These are phyloP conservation scores for Cardamine chenopodiifolia DNA, from an alignment of 345 rosid genomes.

Conservation along the genomic window DNA sequence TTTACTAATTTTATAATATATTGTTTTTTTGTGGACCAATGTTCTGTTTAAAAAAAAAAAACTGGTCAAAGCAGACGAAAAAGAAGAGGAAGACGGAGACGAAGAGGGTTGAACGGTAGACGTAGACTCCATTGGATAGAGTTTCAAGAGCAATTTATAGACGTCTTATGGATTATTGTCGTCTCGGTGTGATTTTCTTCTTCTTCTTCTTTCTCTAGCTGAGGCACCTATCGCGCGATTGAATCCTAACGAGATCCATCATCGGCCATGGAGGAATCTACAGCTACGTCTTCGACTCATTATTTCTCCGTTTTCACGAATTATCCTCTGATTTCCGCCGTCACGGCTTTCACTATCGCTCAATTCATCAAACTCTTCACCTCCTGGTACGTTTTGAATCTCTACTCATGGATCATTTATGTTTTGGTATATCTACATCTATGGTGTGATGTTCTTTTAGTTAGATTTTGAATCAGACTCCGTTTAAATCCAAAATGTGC, in stretches of 20 bases:
- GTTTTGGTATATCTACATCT: neutral
- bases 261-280: conserved; percentile 44
- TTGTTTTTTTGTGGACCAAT: neutral
- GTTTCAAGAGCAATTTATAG: neutral
- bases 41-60: neutral
- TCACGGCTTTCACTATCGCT: conserved; percentile 61
- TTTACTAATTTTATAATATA: no score
- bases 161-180: neutral
- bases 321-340: conserved; percentile 71
- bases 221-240: neutral
- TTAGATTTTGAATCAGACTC: neutral
- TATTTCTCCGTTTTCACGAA: conserved; percentile 53
- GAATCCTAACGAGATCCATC: conserved; percentile 21
- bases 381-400: conserved; percentile 56
- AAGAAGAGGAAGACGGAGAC: neutral
- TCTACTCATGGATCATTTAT: neutral
- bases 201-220: conserved; percentile 9
- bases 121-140: conserved; percentile 30
- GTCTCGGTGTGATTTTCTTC: neutral
- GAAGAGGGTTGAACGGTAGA: conserved; percentile 19
- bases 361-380: conserved; percentile 76
- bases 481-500: neutral
- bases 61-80: conserved; percentile 10
- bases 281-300: conserved; percentile 38
- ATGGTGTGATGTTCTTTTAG: neutral